phyloP scores from a whole-genome alignment of 2,329 filamentous ascomycete genomes.

The Ophiocordyceps camponoti-leonardi region DNA sequence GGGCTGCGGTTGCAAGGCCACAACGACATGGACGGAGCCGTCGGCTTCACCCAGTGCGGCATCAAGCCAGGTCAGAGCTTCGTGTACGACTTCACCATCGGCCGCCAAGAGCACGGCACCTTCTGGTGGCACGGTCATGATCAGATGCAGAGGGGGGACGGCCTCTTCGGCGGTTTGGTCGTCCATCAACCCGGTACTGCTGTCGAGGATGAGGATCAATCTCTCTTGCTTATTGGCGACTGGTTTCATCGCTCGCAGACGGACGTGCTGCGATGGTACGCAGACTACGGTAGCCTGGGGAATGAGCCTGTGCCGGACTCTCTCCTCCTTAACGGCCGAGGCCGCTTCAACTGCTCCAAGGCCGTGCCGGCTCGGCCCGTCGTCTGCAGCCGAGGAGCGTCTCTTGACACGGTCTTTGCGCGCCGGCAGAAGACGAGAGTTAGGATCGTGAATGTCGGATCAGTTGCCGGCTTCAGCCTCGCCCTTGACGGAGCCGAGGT shows the following conservation, averaged over 20 bases:
- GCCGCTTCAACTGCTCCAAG: conserved; percentile 13
- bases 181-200: conserved; percentile 31
- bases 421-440: conserved; percentile 4
- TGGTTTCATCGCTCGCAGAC: conserved; percentile 21
- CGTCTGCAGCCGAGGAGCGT: conserved; percentile 4
- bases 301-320: conserved; percentile 20
- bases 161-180: conserved; percentile 39
- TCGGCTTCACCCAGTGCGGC: conserved; percentile 28
- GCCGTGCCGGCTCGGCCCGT: conserved; percentile 9
- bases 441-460: conserved; percentile 9
- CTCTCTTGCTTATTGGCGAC: conserved; percentile 31
- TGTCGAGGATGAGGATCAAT: conserved; percentile 20
- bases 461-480: conserved; percentile 7
- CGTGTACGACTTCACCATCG: conserved; percentile 39
- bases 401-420: conserved; percentile 6
- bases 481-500: conserved; percentile 7
- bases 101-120: conserved; percentile 34
- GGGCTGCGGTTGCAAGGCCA: conserved; percentile 59
- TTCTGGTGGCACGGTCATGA: conserved; percentile 46
- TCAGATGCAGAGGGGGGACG: conserved; percentile 28
- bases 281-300: conserved; percentile 17
- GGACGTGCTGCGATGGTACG: conserved; percentile 13
- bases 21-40: conserved; percentile 49
- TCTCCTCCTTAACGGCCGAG: conserved; percentile 17
- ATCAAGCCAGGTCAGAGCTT: conserved; percentile 31